phyloP scores from a whole-genome alignment of 192 early-diverging fungal genomes.

The Bifiguratus adelaidae region DNA sequence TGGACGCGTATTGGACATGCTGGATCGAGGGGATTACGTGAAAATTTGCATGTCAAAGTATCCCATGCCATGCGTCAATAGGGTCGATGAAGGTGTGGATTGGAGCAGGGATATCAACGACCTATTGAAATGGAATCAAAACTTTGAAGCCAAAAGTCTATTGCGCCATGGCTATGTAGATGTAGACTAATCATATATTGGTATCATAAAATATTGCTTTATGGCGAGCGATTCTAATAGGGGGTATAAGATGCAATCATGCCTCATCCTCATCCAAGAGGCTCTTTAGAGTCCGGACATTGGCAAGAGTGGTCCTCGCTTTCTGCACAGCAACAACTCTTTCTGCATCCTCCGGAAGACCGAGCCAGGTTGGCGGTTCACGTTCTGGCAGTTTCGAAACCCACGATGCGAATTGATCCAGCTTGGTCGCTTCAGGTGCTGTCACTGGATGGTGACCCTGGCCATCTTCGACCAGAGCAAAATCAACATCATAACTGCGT shows the following conservation, averaged over 20 bases:
- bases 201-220: too few species aligned
- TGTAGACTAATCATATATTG: neutral
- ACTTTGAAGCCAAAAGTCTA: constrained; percentile 27
- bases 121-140: constrained; percentile 81
- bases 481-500: constrained; percentile 70
- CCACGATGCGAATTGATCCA: constrained; percentile 86
- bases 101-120: constrained; percentile 83
- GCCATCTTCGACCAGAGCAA: constrained; percentile 50
- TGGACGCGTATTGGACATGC: constrained; percentile 58
- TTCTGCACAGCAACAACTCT: constrained; percentile 78
- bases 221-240: too few species aligned
- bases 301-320: constrained; percentile 66
- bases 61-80: constrained; percentile 68
- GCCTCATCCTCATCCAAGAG: constrained; percentile 76
- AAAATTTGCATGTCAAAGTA: constrained; percentile 57
- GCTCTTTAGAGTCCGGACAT: constrained; percentile 76
- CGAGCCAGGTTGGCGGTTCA: constrained; percentile 96
- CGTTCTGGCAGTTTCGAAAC: constrained; percentile 75
- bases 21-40: constrained; percentile 55
- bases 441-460: constrained; percentile 18
- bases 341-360: constrained; percentile 90
- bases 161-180: neutral
- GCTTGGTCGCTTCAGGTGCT: constrained; percentile 78
- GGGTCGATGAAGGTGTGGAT: constrained; percentile 47
- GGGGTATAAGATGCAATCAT: too few species aligned